Evolutionary conservation across 129 eudicot species (phyloP).

Genomic region (Helichrysum umbraculigerum): DNA sequence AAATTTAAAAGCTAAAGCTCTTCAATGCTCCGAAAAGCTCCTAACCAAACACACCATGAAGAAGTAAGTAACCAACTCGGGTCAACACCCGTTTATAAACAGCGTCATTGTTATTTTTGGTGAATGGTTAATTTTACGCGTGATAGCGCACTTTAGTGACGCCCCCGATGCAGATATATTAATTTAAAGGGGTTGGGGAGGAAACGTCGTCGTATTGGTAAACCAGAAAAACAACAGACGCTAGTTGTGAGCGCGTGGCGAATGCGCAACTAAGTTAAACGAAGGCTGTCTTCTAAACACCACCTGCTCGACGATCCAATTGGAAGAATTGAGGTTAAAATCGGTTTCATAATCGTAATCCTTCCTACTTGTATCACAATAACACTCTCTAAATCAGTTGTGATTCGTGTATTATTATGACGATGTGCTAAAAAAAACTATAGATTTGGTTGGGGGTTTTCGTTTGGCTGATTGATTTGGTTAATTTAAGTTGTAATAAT

Average conservation of each 20-base stretch:
- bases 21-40: too few species aligned
- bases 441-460: constrained; percentile 19
- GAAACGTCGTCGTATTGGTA: constrained; percentile 12
- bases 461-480: constrained; percentile 15
- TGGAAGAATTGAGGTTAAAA: constrained; percentile 4
- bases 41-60: too few species aligned
- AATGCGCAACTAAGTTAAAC: background rate
- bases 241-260: constrained; percentile 24
- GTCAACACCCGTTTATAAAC: too few species aligned
- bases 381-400: background rate
- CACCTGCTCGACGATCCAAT: constrained; percentile 33
- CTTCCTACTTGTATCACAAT: background rate
- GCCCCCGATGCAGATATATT: background rate
- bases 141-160: constrained; percentile 24
- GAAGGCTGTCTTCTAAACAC: constrained; percentile 11
- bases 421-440: constrained; percentile 16
- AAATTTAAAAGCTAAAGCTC: too few species aligned
- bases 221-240: constrained; percentile 4
- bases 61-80: too few species aligned
- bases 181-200: background rate
- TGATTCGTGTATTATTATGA: background rate
- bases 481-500: constrained; percentile 33
- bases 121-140: background rate
- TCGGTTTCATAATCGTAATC: background rate
- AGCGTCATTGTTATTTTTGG: background rate